phyloP scores from a whole-genome alignment of 1,284 basidiomycete genomes.

The Taiwanofungus camphoratus region DNA sequence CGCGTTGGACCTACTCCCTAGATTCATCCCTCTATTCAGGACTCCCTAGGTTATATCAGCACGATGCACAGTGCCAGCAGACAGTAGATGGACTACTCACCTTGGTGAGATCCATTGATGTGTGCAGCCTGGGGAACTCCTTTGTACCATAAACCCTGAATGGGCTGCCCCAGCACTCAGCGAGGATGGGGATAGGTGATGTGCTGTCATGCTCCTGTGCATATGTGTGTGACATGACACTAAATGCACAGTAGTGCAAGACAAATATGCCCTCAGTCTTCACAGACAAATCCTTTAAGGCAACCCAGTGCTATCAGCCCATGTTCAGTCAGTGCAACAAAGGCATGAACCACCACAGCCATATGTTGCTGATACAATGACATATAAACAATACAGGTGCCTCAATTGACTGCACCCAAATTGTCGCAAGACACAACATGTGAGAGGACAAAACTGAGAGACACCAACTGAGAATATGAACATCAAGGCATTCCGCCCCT shows the following conservation, averaged over 20 bases:
- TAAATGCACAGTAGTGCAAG: constrained; percentile 24
- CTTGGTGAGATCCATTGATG: constrained; percentile 73
- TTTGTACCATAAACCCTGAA: constrained; percentile 77
- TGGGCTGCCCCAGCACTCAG: constrained; percentile 62
- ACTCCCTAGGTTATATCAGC: too few species aligned
- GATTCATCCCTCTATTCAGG: too few species aligned
- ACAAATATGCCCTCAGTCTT: constrained; percentile 23
- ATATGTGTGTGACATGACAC: constrained; percentile 17
- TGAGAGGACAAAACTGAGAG: constrained; percentile 10
- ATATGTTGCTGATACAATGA: too few species aligned
- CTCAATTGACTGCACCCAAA: not conserved
- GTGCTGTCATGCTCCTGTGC: too few species aligned
- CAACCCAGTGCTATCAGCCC: not conserved
- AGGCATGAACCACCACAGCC: too few species aligned
- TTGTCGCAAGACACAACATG: not conserved
- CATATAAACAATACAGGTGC: too few species aligned
- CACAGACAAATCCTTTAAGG: constrained; percentile 24
- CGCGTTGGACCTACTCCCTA: too few species aligned
- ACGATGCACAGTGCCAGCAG: too few species aligned
- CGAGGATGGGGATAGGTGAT: constrained; percentile 56
- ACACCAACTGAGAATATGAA: constrained; percentile 65
- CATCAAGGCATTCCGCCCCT: constrained; percentile 53
- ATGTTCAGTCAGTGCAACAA: not conserved
- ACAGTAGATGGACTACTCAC: constrained; percentile 28
- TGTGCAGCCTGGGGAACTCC: constrained; percentile 68